A percentile compares a stretch with the other conserved stretches of the same genome.
Evolutionary conservation across 495 filamentous ascomycete species (phyloP).

Genomic region (Baudoinia panamericana): DNA sequence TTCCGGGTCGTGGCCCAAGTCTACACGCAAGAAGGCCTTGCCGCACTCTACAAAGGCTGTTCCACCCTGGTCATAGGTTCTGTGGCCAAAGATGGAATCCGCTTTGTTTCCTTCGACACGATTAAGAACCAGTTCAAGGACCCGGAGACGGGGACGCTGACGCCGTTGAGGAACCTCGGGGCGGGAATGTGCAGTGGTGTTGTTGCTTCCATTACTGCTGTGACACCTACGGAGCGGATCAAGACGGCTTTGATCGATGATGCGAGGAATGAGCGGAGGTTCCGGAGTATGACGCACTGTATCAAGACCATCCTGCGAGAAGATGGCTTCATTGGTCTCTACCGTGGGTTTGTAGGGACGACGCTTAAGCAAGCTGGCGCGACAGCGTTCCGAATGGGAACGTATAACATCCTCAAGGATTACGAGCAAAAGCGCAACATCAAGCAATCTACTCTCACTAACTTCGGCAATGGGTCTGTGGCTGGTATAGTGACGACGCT

Average conservation of each 20-base stretch:
- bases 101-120: slow-evolving; percentile 52
- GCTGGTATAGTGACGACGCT: slow-evolving; percentile 50
- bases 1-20: slow-evolving; percentile 39
- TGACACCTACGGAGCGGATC: slow-evolving; percentile 54
- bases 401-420: slow-evolving; percentile 57
- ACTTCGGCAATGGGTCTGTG: slow-evolving; percentile 48
- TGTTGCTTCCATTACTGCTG: slow-evolving; percentile 44
- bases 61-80: slow-evolving; percentile 46
- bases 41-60: slow-evolving; percentile 52
- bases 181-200: slow-evolving; percentile 52
- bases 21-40: slow-evolving; percentile 40
- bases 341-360: slow-evolving; percentile 47
- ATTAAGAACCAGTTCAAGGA: slow-evolving; percentile 49
- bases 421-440: slow-evolving; percentile 35
- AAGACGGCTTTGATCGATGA: slow-evolving; percentile 62
- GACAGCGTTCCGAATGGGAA: slow-evolving; percentile 51
- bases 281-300: slow-evolving; percentile 40
- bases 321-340: slow-evolving; percentile 43
- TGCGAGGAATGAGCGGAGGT: slow-evolving; percentile 39
- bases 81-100: slow-evolving; percentile 52
- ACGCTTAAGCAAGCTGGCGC: slow-evolving; percentile 56
- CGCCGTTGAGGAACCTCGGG: slow-evolving; percentile 41
- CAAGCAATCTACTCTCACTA: slow-evolving; percentile 33
- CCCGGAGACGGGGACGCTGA: slow-evolving; percentile 41
- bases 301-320: slow-evolving; percentile 35